Conservation (phyloP, 208 protist genomes). For the Novymonas esmeraldas region DNA sequence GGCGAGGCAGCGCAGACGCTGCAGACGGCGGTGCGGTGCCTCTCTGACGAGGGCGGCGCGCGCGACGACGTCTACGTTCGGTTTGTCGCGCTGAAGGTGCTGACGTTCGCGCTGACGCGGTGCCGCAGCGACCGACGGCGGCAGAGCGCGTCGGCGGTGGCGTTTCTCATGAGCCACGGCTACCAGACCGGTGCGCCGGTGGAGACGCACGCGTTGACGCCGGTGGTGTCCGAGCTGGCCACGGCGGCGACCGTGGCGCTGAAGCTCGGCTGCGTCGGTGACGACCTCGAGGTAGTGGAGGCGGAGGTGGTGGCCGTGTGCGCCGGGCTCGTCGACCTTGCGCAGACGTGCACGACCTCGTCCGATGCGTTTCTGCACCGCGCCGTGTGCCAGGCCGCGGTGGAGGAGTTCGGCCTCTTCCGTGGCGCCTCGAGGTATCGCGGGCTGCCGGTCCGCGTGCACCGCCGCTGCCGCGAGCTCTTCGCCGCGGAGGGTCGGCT, state of each 20-base stretch:
- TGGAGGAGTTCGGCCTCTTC: constrained; percentile 86
- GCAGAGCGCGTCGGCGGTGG: constrained; percentile 25
- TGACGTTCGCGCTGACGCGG: constrained; percentile 58
- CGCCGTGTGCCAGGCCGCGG: constrained; percentile 32
- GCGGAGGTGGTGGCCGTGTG: constrained; percentile 27
- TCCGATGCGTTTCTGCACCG: constrained; percentile 23
- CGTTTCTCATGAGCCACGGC: constrained; percentile 55
- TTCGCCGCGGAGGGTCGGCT: constrained; percentile 46
- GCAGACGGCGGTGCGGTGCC: constrained; percentile 18
- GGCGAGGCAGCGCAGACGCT: constrained; percentile 40
- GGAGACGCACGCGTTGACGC: constrained; percentile 49
- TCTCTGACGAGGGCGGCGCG: constrained; percentile 13
- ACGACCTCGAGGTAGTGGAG: constrained; percentile 4
- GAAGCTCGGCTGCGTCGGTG: constrained; percentile 62
- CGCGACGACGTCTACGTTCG: constrained; percentile 50
- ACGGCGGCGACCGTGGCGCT: constrained; percentile 57
- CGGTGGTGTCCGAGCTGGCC: constrained; percentile 65
- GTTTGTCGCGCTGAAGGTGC: constrained; percentile 70
- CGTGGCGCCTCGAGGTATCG: constrained; percentile 51
- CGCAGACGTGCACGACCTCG: constrained; percentile 3
- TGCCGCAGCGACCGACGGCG: constrained; percentile 24
- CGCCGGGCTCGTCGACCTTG: constrained; percentile 16
- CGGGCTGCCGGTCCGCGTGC: constrained; percentile 55
- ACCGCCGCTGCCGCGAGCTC: constrained; percentile 47
- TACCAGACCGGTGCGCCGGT: constrained; percentile 22